Evolutionary conservation across 208 protist species (phyloP).

Genomic region (Phytomonas sp.): DNA sequence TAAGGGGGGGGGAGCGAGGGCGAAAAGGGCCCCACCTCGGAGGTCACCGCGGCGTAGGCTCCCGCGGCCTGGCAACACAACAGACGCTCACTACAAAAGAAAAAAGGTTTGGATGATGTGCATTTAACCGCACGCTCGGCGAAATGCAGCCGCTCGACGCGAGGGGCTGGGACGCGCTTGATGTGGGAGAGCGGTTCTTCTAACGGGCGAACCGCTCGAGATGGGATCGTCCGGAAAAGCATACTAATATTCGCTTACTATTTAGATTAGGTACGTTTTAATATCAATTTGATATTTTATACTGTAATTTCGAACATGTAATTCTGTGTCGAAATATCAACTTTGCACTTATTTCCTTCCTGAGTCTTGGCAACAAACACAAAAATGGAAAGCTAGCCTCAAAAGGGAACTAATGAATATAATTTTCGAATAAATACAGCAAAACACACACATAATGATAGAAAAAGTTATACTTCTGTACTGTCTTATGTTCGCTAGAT

Average conservation of each 20-base stretch:
- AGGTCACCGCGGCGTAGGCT: constrained; percentile 28
- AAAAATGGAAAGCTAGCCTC: background rate
- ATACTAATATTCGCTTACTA: background rate
- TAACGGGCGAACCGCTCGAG: background rate
- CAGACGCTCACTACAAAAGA: constrained; percentile 44
- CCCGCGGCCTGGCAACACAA: constrained; percentile 30
- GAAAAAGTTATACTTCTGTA: background rate
- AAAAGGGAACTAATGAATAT: background rate
- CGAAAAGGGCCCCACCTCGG: background rate
- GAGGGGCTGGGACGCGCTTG: background rate
- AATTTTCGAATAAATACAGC: background rate
- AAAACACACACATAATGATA: background rate
- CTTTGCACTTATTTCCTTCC: background rate
- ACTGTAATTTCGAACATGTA: constrained; percentile 8
- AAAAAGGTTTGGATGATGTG: constrained; percentile 25
- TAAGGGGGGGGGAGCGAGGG: background rate
- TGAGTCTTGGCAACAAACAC: background rate
- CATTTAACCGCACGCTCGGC: constrained; percentile 74
- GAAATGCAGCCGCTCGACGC: constrained; percentile 35
- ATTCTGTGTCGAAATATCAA: background rate
- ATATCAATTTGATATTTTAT: constrained; percentile 11
- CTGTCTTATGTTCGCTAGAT: background rate
- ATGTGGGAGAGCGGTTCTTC: constrained; percentile 17
- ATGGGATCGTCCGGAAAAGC: background rate
- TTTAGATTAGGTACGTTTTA: constrained; percentile 1